Evolutionary conservation across 106 monocot genomes (phyloP), one percentile per base, ranked within the genome.

Genomic region (Ottelia alismoides): DNA sequence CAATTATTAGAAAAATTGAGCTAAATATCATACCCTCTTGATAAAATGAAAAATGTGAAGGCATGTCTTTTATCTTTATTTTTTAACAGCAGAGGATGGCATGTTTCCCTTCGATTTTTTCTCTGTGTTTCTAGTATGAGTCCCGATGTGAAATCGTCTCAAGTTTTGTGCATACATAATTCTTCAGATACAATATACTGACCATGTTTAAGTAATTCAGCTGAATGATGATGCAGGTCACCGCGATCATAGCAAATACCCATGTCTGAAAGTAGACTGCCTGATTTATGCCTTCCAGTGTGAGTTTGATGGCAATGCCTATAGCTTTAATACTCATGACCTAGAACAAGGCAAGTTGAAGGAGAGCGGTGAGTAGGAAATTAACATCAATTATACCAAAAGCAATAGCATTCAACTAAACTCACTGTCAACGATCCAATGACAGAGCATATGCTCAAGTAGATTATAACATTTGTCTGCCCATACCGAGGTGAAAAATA

Each of bases 311-410:
- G 11, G 89, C 83, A 62, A 89, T 80, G 23, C 89, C 89, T 53
- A 89, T 51, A 22, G 89, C 89, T 65, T 89, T 89, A 49, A 89
- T 75, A 29, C 89, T 84, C 78, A 89, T 80, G 7, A 89, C 83
- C 89, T 89, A 56, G 27, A 28, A 30, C 31, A 28, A 4, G 48
- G n/a, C 0, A 28, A 25, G 0, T 49, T 25, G 25, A 55, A 25
- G 11, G 3, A 55, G 49, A 16, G 43, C 2, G 6, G 1, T 2
- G 11, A 20, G 35, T 1, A 64, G 26, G 46, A 43, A 58, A 21
- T 20, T 7, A 30, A 51, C 23, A 29, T 54, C 20, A 51, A 25
- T 11, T 24, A 44, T 54, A 31, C 29, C 21, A 53, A 10, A 40
- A 53, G 9, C 23, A 26, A 30, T 52, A 47, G 19, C 3, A 11